Base-by-base conservation (phyloP, 805 yeast genomes). In the Schizosaccharomyces octosporus region DNA sequence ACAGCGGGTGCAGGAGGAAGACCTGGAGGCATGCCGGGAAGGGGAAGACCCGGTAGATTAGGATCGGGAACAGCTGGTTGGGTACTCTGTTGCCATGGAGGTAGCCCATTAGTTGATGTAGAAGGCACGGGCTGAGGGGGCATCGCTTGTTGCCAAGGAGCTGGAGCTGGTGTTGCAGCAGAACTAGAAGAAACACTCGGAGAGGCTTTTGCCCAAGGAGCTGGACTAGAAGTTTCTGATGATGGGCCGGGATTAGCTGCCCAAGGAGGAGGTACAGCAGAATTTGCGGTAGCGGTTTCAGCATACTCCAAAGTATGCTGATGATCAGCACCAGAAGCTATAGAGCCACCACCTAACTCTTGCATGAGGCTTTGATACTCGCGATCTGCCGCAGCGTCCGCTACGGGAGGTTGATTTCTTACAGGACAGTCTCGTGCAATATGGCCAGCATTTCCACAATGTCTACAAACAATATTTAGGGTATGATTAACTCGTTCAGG, bases 401-500 rank as follows among this genome's bases (percentile, higher is more conserved):
- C 27, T 19, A 42, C 55, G 19, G 48, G 51, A 41, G 61, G 27
- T 24, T 59, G 51, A 13, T 45, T n/a, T n/a, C 55, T 21, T 5
- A 59, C 72, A 63, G 77, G 79, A 76, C 98, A 93, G 72, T 93
- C 97, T 63, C 87, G 76, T 0, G 95, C 89, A 64, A 82, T 81
- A 72, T 90, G 97, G 0, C 97, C 98, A 32, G 78, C 74, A 61
- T 78, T 78, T 1, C 94, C 95, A 77, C 97, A 90, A 17, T 75
- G 75, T 39, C 81, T 75, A 72, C 97, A 93, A 17, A 82, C 78
- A 55, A 90, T 74, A 58, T 69, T 78, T 62, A 74, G 79, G 61
- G 78, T 77, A 75, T 71, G 80, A 41, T 72, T 75, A 62, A 74
- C 75, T 63, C 75, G 66, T 48, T 70, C 66, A 62, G 81, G 95